Evolutionary conservation across 371 early-diverging fungal genomes (phyloP), one percentile per base, ranked within the genome.

Genomic region (Synchytrium microbalum): DNA sequence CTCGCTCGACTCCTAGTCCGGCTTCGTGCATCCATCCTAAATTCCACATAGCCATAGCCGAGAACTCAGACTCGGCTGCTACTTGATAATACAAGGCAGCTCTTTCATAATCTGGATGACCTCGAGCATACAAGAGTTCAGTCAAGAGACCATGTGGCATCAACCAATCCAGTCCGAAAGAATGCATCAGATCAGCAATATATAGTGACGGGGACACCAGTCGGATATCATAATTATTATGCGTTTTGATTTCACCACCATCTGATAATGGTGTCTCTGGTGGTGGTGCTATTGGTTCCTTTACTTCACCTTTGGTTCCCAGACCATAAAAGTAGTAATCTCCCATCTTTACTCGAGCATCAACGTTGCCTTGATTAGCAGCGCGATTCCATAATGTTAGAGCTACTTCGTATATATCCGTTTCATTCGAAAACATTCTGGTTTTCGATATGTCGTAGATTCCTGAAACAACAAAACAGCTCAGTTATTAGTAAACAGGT

Each of bases 21-120:
- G 88, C 84, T 70, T 98, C 98, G 69, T 95, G 85, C 94, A 96
- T 95, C 86, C 88, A 96, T 0, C 95, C 99, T 2, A 97, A 75
- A 65, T 93, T 96, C 89, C 91, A 98, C 88, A 93, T 91, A 2
- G 95, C 97, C 66, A 95, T 74, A 0, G 91, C 83, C 33, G 86
- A 89, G 10, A 68, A 65, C 30, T 92, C 88, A n/a, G 66, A 68
- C 54, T 93, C 90, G 0, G 96, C 91, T 1, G 96, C 92, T 2
- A 88, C 78, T n/a, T 82, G 84, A 72, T 96, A 98, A 58, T 92
- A 91, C 0, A 86, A 76, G 0, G 89, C 89, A 0, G 98, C 98
- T 60, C 82, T 82, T 61, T 86, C 85, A 46, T 79, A 82, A 70
- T 88, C 85, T 0, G 73, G 75, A 32, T 68, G 70, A 3, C 33